Conservation (phyloP, 2,329 filamentous ascomycete species). For the Colletotrichum aenigma region DNA sequence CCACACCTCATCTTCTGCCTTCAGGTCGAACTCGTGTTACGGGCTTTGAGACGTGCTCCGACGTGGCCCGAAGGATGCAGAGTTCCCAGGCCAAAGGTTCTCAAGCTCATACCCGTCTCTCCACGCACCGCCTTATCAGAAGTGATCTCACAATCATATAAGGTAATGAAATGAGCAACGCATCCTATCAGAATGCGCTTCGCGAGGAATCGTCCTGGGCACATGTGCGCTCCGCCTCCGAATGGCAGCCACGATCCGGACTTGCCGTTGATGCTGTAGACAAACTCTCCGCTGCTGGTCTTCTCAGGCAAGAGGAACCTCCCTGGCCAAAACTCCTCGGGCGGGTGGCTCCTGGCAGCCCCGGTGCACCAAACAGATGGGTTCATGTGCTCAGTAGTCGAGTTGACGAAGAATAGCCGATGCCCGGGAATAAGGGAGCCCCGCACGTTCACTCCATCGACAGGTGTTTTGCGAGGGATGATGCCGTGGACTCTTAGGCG, state of each 20-base stretch:
- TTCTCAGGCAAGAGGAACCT: neutral
- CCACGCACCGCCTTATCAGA: neutral
- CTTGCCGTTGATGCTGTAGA: neutral
- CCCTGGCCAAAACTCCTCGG: neutral
- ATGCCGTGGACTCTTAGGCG: neutral
- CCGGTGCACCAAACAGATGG: neutral
- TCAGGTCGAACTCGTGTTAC: neutral
- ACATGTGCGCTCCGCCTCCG: neutral
- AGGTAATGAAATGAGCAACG: neutral
- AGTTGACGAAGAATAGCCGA: neutral
- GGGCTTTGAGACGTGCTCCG: neutral
- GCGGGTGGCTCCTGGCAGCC: neutral
- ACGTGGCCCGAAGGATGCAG: neutral
- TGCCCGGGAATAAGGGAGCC: neutral
- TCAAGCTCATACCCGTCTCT: neutral
- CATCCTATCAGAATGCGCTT: neutral
- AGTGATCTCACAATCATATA: neutral
- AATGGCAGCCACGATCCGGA: neutral
- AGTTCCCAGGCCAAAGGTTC: neutral
- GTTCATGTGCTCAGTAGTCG: neutral
- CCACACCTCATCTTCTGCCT: rapidly evolving
- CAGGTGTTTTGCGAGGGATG: neutral
- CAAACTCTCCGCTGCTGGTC: neutral
- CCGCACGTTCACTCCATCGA: neutral
- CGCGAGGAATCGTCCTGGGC: neutral